Evolutionary conservation across 1,284 basidiomycete species (phyloP), one percentile per base, ranked within the genome.

Genomic region (Gymnopus androsaceus): DNA sequence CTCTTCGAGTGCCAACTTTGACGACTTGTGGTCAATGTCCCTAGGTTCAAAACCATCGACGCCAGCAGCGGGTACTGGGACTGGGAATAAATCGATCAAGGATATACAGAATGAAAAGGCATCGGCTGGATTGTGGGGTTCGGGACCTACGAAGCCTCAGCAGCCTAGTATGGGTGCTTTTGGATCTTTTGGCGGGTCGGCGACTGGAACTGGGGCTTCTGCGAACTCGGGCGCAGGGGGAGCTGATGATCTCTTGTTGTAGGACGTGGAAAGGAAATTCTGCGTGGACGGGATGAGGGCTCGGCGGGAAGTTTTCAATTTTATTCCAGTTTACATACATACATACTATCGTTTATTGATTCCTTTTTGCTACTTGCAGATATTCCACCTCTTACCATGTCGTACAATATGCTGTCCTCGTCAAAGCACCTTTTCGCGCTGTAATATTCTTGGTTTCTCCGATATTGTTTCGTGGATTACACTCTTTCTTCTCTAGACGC

Each of bases 1-100:
- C 59, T 67, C n/a, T n/a, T n/a, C 56, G 17, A 64, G 67, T 64
- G 67, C 77, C 63, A 80, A 78, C 65, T 98, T 98, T 66, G 95
- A 96, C 63, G 95, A 98, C 68, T 73, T 98, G 58, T 98, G 93
- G 92, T 84, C 84, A 17, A 81, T 94, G 75, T 92, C 91, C 1
- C 80, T 96, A 15, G 57, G 57, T 5, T 19, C 68, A 75, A 2
- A 67, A 66, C 21, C 69, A 3, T 56, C 67, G 38, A 75, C 76
- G 59, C 69, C 74, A 3, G 63, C 65, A 6, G 62, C 66, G 33
- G 59, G 61, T 14, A 61, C 68, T 6, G 64, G 67, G 0, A 65
- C 62, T 49, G 77, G 76, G 34, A 33, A n/a, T 14, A 95, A 94
- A 78, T 91, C 87, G 42, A 95, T 95, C 63, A 89, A 88, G 69